Percentiles rank a stretch among this genome's conserved stretches.
phyloP scores from a whole-genome alignment of 345 rosid species.

The Linum tenue region DNA sequence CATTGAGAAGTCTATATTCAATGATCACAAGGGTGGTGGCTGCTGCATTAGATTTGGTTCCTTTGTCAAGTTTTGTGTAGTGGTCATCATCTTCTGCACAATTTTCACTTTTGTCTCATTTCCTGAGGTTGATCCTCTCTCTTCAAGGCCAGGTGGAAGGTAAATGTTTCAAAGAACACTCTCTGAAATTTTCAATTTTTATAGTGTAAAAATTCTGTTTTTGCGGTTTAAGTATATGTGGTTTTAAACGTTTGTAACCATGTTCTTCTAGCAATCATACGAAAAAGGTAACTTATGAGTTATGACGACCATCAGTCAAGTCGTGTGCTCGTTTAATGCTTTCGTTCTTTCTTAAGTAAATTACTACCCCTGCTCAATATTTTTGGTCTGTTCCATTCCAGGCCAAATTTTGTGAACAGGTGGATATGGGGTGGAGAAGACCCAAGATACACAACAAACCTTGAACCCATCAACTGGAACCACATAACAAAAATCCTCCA shows the following conservation, averaged over 20 bases:
- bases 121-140: constrained; percentile 19
- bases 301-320: no score
- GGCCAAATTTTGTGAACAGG: constrained; percentile 17
- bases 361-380: no score
- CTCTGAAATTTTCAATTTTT: no score
- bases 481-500: constrained; percentile 13
- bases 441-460: constrained; percentile 16
- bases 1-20: constrained; percentile 13
- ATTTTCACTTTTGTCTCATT: constrained; percentile 12
- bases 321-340: no score
- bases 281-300: no score
- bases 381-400: background rate
- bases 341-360: background rate
- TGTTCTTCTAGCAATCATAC: no score
- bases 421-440: constrained; percentile 32
- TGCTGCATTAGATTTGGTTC: constrained; percentile 12
- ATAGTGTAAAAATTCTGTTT: background rate
- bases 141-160: constrained; percentile 18
- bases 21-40: constrained; percentile 12
- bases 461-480: constrained; percentile 17
- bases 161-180: background rate
- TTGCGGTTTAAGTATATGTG: no score
- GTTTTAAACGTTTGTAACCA: no score
- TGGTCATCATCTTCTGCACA: constrained; percentile 14
- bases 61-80: constrained; percentile 9